Conservation (phyloP, 2,329 filamentous ascomycete species). For the Arthroderma sp. region DNA sequence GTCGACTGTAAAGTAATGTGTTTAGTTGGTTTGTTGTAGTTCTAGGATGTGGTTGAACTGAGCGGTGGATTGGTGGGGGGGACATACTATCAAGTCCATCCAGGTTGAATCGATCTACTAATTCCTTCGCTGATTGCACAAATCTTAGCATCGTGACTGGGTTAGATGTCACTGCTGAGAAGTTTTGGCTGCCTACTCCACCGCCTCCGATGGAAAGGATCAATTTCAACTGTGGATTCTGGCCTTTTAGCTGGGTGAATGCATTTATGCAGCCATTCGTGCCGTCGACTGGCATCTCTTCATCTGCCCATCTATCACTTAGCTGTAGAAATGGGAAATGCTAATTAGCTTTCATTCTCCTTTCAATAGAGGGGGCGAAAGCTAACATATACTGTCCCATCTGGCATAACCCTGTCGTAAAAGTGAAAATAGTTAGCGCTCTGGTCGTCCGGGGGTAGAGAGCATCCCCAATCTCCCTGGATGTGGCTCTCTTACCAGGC, state of each 20-base stretch:
- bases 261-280: slow-evolving; percentile 58
- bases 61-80: neutral
- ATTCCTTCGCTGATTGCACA: slow-evolving; percentile 49
- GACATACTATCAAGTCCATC: slow-evolving; percentile 63
- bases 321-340: slow-evolving; percentile 37
- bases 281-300: slow-evolving; percentile 58
- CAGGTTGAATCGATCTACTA: slow-evolving; percentile 58
- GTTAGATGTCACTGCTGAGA: slow-evolving; percentile 52
- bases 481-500: slow-evolving; percentile 37
- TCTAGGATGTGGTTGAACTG: neutral
- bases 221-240: slow-evolving; percentile 58
- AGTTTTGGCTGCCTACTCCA: slow-evolving; percentile 49
- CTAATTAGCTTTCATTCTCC: slow-evolving; percentile 11
- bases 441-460: too few species aligned
- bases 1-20: slow-evolving; percentile 43
- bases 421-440: too few species aligned
- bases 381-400: slow-evolving; percentile 64
- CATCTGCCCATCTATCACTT: slow-evolving; percentile 67
- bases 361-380: slow-evolving; percentile 14
- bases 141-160: slow-evolving; percentile 53
- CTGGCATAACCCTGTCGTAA: slow-evolving; percentile 46
- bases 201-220: slow-evolving; percentile 65
- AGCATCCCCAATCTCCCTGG: neutral
- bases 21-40: neutral
- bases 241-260: slow-evolving; percentile 57